A percentile compares a stretch with the other conserved stretches of the same genome.
These are phyloP conservation scores for Populus tremula DNA, from an alignment of 345 rosid genomes.

Conservation along the genomic window DNA sequence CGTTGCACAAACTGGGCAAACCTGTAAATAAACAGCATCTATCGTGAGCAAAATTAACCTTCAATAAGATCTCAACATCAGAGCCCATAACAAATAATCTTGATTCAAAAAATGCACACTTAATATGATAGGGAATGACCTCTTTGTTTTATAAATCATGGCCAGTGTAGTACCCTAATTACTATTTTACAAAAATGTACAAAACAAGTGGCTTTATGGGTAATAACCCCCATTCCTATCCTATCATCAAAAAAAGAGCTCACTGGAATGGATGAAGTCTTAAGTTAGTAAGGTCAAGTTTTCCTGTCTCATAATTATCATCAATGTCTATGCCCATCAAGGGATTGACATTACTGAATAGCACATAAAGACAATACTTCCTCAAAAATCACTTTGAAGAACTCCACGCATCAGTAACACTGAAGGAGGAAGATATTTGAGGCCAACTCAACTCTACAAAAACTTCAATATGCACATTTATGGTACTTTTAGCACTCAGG, in stretches of 20 bases:
- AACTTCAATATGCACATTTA: background rate
- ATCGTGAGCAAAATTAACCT: conserved; percentile 10
- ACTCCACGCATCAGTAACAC: background rate
- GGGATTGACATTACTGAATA: no score
- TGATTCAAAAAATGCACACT: background rate
- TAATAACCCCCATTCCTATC: background rate
- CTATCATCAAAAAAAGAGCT: background rate
- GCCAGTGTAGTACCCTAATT: background rate
- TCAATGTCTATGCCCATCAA: background rate
- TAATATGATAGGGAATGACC: background rate
- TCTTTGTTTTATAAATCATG: background rate
- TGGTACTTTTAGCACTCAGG: background rate
- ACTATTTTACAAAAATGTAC: background rate
- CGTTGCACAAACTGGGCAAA: conserved; percentile 85
- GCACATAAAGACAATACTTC: no score
- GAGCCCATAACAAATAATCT: conserved; percentile 3
- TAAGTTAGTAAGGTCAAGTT: background rate
- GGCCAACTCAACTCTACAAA: background rate
- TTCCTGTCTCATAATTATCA: background rate
- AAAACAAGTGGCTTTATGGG: background rate
- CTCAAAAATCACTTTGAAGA: no score
- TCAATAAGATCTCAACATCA: conserved; percentile 3
- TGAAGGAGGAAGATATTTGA: background rate
- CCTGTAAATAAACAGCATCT: conserved; percentile 44
- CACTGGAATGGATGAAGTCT: background rate